phyloP scores from a whole-genome alignment of 164 flowering plant species.

The Vitis rotundifolia region DNA sequence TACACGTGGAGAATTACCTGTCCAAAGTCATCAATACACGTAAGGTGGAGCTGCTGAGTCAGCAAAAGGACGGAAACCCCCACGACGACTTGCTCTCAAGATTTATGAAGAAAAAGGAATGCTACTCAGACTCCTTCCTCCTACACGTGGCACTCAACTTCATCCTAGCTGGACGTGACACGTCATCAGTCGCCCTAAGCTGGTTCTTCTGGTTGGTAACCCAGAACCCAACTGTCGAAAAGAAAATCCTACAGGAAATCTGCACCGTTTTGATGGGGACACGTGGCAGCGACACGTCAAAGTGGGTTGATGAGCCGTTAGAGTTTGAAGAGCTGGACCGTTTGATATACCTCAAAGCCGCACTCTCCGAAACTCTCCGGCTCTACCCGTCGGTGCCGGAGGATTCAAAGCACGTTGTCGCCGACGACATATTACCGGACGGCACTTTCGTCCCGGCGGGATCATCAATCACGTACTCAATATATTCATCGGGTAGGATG shows the following conservation, averaged over 20 bases:
- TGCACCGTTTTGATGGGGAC: constrained; percentile 51
- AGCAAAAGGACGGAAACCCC: constrained; percentile 31
- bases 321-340: constrained; percentile 58
- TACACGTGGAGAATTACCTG: constrained; percentile 48
- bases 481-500: constrained; percentile 65
- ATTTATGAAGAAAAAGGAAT: constrained; percentile 71
- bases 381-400: constrained; percentile 76
- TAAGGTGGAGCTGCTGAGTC: constrained; percentile 49
- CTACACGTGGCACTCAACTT: constrained; percentile 75
- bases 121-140: constrained; percentile 55
- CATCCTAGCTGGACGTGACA: constrained; percentile 86
- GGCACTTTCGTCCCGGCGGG: constrained; percentile 77
- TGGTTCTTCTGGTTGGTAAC: constrained; percentile 73
- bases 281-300: constrained; percentile 46
- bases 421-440: constrained; percentile 65
- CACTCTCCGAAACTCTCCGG: constrained; percentile 64
- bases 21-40: constrained; percentile 50
- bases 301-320: constrained; percentile 52
- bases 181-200: constrained; percentile 71
- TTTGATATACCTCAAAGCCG: constrained; percentile 61
- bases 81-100: constrained; percentile 68
- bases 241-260: constrained; percentile 46
- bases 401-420: constrained; percentile 70
- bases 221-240: constrained; percentile 49
- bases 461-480: constrained; percentile 65